These are phyloP conservation scores for Moricandia moricandioides DNA, from an alignment of 345 rosid genomes.

Conservation along the genomic window DNA sequence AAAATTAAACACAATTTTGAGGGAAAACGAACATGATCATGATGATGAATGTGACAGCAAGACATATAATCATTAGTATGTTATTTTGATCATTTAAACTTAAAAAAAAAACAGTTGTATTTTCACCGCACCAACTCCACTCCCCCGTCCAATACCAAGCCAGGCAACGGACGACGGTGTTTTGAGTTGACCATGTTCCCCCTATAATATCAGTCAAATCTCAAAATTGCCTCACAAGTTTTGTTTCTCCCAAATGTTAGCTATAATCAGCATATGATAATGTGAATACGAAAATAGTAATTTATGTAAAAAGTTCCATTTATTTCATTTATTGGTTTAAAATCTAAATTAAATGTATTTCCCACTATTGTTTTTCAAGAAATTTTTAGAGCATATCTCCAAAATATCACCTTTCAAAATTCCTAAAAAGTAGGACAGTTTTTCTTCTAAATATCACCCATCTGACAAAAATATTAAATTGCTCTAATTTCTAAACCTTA, in stretches of 20 bases:
- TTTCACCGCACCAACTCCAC: slow-evolving; percentile 28
- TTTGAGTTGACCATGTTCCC: not conserved
- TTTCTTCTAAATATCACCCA: too few relatives aligned
- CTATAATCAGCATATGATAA: not conserved
- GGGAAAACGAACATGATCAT: slow-evolving; percentile 39
- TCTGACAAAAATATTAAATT: too few relatives aligned
- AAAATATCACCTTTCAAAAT: too few relatives aligned
- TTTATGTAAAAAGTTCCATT: not conserved
- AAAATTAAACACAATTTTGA: not conserved
- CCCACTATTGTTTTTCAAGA: not conserved
- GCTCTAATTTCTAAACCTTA: too few relatives aligned
- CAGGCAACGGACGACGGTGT: slow-evolving; percentile 33
- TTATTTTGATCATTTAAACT: slow-evolving; percentile 31
- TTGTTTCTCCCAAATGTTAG: not conserved
- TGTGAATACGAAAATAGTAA: not conserved
- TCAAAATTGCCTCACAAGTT: slow-evolving; percentile 15
- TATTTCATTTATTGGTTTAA: not conserved
- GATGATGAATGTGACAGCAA: slow-evolving; percentile 63
- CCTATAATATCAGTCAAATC: not conserved
- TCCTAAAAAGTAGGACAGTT: too few relatives aligned
- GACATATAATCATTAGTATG: slow-evolving; percentile 47
- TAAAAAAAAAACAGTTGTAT: slow-evolving; percentile 4
- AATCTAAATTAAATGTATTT: not conserved
- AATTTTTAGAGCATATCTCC: too few relatives aligned
- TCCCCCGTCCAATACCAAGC: slow-evolving; percentile 12